Evolutionary conservation across 768 basidiomycete genomes (phyloP).

Genomic region (Xerocomus spinulosus): DNA sequence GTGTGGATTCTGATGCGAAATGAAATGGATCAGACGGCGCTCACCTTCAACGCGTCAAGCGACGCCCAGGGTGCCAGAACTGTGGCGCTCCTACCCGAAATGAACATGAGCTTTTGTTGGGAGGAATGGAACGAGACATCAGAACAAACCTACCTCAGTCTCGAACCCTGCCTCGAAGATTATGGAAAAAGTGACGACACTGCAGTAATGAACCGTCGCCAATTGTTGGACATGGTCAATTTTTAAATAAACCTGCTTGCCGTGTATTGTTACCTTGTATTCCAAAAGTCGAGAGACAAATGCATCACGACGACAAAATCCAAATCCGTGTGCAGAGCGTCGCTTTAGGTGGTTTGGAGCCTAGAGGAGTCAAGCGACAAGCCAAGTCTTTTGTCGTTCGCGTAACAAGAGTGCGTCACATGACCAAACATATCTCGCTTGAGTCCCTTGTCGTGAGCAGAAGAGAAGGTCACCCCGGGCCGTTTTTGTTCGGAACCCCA

Average conservation of each 20-base stretch:
- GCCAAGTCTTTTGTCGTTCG: not conserved
- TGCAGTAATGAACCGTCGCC: constrained; percentile 1
- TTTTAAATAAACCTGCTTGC: constrained; percentile 3
- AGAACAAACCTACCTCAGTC: constrained; percentile 6
- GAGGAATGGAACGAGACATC: constrained; percentile 11
- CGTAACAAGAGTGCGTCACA: constrained; percentile 4
- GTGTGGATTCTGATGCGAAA: not conserved
- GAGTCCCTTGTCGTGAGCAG: constrained; percentile 8
- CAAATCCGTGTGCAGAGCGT: too few species aligned
- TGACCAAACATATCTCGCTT: constrained; percentile 7
- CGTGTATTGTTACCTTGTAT: constrained; percentile 3
- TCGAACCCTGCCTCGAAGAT: not conserved
- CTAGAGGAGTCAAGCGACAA: too few species aligned
- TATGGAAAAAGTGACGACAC: constrained; percentile 20
- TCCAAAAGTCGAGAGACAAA: constrained; percentile 9
- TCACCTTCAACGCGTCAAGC: too few species aligned
- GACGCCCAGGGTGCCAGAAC: not conserved
- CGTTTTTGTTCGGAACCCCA: not conserved
- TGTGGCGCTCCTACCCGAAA: constrained; percentile 10
- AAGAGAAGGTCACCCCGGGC: not conserved
- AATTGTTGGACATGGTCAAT: not conserved
- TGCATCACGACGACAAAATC: too few species aligned
- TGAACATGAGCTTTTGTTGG: not conserved
- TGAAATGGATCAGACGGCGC: too few species aligned
- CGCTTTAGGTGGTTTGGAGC: too few species aligned